A percentile compares a stretch with the other conserved stretches of the same genome.
phyloP scores from a whole-genome alignment of 345 rosid species.

The Citrus sinensis region DVS_A1.0 CM039165.1:32981001-32981500 shows the following conservation, averaged over 20 bases:
- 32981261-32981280: slow-evolving; percentile 83
- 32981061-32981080: slow-evolving; percentile 64
- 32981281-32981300: slow-evolving; percentile 97
- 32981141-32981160: slow-evolving; percentile 82
- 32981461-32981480: slow-evolving; percentile 71
- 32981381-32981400: slow-evolving; percentile 95
- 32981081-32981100: slow-evolving; percentile 97
- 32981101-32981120: slow-evolving; percentile 93
- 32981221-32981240: not conserved
- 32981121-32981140: slow-evolving; percentile 87
- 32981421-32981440: not conserved
- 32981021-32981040: slow-evolving; percentile 49
- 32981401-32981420: slow-evolving; percentile 43
- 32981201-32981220: not conserved
- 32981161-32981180: slow-evolving; percentile 68
- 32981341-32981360: slow-evolving; percentile 93
- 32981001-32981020: not conserved
- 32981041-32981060: slow-evolving; percentile 98
- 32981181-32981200: not conserved
- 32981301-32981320: slow-evolving; percentile 95
- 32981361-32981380: slow-evolving; percentile 99
- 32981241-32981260: slow-evolving; percentile 1
- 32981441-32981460: slow-evolving; percentile 15
- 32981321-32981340: slow-evolving; percentile 95
- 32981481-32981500: slow-evolving; percentile 65